Evolutionary conservation across 2,329 filamentous ascomycete genomes (phyloP).

Genomic region (Paraphaeosphaeria sporulosa): DNA sequence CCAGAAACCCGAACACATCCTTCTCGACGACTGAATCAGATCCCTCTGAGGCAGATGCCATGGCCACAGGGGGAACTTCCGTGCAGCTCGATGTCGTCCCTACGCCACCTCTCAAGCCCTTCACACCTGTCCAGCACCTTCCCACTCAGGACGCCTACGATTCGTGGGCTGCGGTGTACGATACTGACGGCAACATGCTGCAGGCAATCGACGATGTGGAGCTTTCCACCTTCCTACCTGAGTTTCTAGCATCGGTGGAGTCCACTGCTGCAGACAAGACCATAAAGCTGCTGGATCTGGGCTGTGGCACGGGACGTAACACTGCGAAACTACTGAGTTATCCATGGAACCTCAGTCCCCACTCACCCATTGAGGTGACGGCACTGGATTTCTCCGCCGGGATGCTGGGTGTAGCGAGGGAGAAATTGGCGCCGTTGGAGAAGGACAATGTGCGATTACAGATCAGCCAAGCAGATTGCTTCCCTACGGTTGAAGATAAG

Average conservation of each 20-base stretch:
- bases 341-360: slow-evolving; percentile 26
- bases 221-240: slow-evolving; percentile 60
- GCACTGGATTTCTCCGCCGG: slow-evolving; percentile 64
- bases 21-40: slow-evolving; percentile 49
- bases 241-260: slow-evolving; percentile 51
- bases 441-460: slow-evolving; percentile 20
- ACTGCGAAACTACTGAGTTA: slow-evolving; percentile 60
- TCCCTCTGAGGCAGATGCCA: slow-evolving; percentile 26
- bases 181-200: slow-evolving; percentile 71
- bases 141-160: slow-evolving; percentile 58
- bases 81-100: slow-evolving; percentile 22
- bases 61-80: slow-evolving; percentile 21
- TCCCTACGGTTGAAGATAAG: slow-evolving; percentile 29
- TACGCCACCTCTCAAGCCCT: slow-evolving; percentile 20
- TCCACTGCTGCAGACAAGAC: slow-evolving; percentile 16
- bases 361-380: slow-evolving; percentile 49
- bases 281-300: slow-evolving; percentile 65
- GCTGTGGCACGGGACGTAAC: slow-evolving; percentile 71
- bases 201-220: slow-evolving; percentile 69
- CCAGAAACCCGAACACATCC: slow-evolving; percentile 31
- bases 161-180: slow-evolving; percentile 65
- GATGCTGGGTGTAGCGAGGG: slow-evolving; percentile 64
- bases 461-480: slow-evolving; percentile 38
- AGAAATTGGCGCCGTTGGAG: slow-evolving; percentile 37
- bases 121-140: slow-evolving; percentile 41